A percentile compares a stretch with the other conserved stretches of the same genome.
Evolutionary conservation across 2,329 filamentous ascomycete species (phyloP).

Genomic region (Talaromyces sp.): DNA sequence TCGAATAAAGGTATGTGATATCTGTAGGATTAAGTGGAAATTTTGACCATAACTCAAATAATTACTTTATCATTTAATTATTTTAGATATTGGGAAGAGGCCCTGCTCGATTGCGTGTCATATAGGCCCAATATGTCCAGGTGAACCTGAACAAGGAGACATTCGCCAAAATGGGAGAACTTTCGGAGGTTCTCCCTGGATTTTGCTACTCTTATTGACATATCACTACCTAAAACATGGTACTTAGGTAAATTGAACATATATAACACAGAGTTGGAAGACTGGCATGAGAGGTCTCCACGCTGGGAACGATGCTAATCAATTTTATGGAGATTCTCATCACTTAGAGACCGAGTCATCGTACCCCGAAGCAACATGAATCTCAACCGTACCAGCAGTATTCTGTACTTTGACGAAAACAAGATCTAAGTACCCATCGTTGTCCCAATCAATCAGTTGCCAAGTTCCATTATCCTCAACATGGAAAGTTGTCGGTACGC

Average conservation of each 20-base stretch:
- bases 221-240: background rate
- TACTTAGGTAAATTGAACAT: background rate
- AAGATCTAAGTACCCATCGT: background rate
- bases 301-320: background rate
- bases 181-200: background rate
- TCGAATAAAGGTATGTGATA: too few species aligned
- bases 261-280: background rate
- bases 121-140: too few species aligned
- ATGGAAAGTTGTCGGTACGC: background rate
- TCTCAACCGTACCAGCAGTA: background rate
- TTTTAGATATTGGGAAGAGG: too few species aligned
- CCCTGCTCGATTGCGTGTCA: too few species aligned
- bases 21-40: too few species aligned
- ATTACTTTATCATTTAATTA: too few species aligned
- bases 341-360: background rate
- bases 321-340: background rate
- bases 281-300: background rate
- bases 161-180: too few species aligned
- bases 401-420: background rate
- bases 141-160: too few species aligned
- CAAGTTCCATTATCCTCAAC: conserved; percentile 2
- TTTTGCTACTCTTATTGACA: background rate
- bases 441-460: background rate
- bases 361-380: conserved; percentile 13
- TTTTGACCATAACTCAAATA: too few species aligned